Evolutionary conservation across 176 grass and related monocot species (phyloP), one percentile per base, ranked within the genome.

Genomic region (Aegilops longissima): DNA sequence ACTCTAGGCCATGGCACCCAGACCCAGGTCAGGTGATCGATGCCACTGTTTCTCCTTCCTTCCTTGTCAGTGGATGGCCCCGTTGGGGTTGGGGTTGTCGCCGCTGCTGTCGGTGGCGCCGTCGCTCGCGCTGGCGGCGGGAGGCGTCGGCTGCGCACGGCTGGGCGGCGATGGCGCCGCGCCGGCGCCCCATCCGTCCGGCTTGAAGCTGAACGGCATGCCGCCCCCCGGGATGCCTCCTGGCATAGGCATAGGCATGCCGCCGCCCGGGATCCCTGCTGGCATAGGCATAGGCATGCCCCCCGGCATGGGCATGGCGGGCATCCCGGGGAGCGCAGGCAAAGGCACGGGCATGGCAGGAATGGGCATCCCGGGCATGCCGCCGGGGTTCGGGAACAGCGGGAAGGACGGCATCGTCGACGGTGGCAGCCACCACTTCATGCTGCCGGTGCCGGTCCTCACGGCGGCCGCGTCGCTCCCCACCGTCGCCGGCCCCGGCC

Each of bases 361-460:
- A 56, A 49, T 18, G 4, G 76, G 75, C 86, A 88, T 88, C 66
- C 88, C 80, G 45, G 82, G 73, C 83, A 86, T 79, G 45, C 77
- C 90, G n/a, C 77, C 90, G 77, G 90, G 89, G 81, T 69, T 91
- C 61, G 89, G 90, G 82, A 88, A 88, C 77, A 85, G 23, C 62
- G 90, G 90, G 86, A 88, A 91, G 38, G 90, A 88, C 62, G 90
- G 89, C 81, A 91, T 88, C 17, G 89, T 91, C 12, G 77, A 91
- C 30, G 86, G 90, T 2, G 90, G 90, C 86, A 91, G 78, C 90
- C 90, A 91, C 90, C 90, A 88, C 82, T 85, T 91, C 90, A 87
- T 91, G 81, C 85, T 91, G 42, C 13, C 36, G 35, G 20, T 80
- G 68, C 74, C 67, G 0, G 68, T 18, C 70, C 70, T 44, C 21